Evolutionary conservation across 2,329 filamentous ascomycete species (phyloP).

Genomic region (Amauroascus verrucosus): DNA sequence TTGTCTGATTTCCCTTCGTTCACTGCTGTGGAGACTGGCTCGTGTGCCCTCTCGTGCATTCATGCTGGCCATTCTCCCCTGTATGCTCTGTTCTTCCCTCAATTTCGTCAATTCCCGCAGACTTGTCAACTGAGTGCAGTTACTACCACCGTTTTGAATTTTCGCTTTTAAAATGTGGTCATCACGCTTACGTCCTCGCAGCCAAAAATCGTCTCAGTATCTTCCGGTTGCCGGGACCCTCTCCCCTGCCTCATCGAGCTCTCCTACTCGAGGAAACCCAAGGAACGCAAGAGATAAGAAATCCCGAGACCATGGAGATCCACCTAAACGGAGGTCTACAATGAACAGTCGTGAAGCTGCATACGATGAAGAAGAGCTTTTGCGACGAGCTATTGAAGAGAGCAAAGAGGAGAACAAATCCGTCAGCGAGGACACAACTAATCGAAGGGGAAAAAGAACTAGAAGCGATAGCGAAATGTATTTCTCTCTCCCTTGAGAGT

Average conservation of each 20-base stretch:
- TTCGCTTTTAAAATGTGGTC: conserved; percentile 13
- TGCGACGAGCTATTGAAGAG: conserved; percentile 83
- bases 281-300: conserved; percentile 34
- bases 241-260: conserved; percentile 35
- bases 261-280: conserved; percentile 33
- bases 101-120: neutral
- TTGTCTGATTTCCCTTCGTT: neutral
- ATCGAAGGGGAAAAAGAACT: conserved; percentile 65
- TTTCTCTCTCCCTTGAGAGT: conserved; percentile 9
- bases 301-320: conserved; percentile 42
- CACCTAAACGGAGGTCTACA: conserved; percentile 74
- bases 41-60: neutral
- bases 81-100: neutral
- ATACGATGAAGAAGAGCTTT: conserved; percentile 86
- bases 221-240: conserved; percentile 47
- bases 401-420: conserved; percentile 70
- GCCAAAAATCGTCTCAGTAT: conserved; percentile 54
- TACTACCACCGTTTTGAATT: neutral
- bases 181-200: conserved; percentile 32
- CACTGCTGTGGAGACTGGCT: neutral
- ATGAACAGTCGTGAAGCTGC: conserved; percentile 95
- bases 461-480: conserved; percentile 93
- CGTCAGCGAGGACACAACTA: conserved; percentile 44
- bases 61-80: neutral
- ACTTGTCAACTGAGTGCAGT: neutral